Base-by-base conservation (phyloP, 2,329 filamentous ascomycete genomes). In the Lachnellula cervina region DNA sequence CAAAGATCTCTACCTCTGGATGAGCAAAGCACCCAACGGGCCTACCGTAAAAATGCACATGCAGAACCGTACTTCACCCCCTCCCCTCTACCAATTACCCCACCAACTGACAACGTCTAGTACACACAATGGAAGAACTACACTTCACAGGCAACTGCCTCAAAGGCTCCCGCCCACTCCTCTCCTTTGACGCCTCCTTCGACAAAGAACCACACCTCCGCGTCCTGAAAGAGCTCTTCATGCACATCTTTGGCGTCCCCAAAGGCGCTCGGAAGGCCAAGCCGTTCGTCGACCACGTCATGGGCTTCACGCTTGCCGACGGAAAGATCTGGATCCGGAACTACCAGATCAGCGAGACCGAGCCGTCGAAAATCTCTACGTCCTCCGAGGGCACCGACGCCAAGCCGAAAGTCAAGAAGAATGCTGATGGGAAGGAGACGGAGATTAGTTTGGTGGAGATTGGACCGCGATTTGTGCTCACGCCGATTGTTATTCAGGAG, bases 81-180 rank as follows among this genome's bases (percentile, higher is more conserved):
- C 7, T 7, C 13, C 25, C 14, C 23, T 44, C 21, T 35, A 8
- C n/a, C 52, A 37, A 28, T 35, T 43, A 16, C 16, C 14, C n/a
- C 38, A 11, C 53, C 73, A 75, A 38, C 54, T 61, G 49, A 65
- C 46, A 44, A 45, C 71, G 34, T 70, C 69, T 63, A 89, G 81
- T 97, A 69, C 92, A 97, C 75, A 97, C 93, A 9, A 96, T 95
- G 90, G 90, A 93, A 69, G 94, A 99, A 73, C 79, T 99, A 37
- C 90, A 96, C 69, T 97, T 99, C 72, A 92, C 91, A 16, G 94
- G 94, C 52, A 99, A 99, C 77, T 97, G 92, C 71, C 77, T 97
- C 59, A 97, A 96, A 75, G 94, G 94, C 57, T 94, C 90, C 28
- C 80, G 94, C 37, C 93, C 94, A 1, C 79, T 99, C 40, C 84